Evolutionary conservation across 176 grass and related monocot genomes (phyloP).

Genomic region (Bromus sterilis): DNA sequence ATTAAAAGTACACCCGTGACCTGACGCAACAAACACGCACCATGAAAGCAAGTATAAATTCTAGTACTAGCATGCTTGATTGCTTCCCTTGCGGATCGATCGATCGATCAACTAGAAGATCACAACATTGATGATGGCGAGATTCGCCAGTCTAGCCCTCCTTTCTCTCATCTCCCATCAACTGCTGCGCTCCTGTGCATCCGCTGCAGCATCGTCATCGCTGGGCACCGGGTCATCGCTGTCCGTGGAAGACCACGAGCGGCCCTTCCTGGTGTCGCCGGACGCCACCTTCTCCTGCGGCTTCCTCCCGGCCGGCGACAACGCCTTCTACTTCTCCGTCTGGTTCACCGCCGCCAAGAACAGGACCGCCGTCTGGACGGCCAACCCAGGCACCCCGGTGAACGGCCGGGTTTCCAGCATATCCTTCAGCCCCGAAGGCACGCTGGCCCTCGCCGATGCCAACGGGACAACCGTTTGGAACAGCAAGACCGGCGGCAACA

Average conservation of each 20-base stretch:
- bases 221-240: slow-evolving; percentile 5
- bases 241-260: slow-evolving; percentile 19
- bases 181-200: not conserved
- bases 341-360: slow-evolving; percentile 33
- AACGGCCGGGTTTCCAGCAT: slow-evolving; percentile 35
- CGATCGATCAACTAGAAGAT: not conserved
- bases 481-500: slow-evolving; percentile 7
- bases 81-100: not conserved
- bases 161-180: not conserved
- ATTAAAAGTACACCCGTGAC: not conserved
- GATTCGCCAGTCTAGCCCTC: not conserved
- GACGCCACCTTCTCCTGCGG: slow-evolving; percentile 38
- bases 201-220: not conserved
- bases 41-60: not conserved
- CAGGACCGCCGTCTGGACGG: slow-evolving; percentile 48
- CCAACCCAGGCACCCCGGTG: slow-evolving; percentile 34
- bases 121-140: not conserved
- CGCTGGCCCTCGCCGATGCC: slow-evolving; percentile 30
- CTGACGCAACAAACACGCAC: not conserved
- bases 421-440: slow-evolving; percentile 40
- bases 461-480: slow-evolving; percentile 54
- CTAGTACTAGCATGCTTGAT: not conserved
- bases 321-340: slow-evolving; percentile 59
- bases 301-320: slow-evolving; percentile 22
- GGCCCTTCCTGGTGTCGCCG: slow-evolving; percentile 23